These are phyloP conservation scores for Annona squamosa DNA, from an alignment of 164 flowering plant species.

Conservation along the genomic window DNA sequence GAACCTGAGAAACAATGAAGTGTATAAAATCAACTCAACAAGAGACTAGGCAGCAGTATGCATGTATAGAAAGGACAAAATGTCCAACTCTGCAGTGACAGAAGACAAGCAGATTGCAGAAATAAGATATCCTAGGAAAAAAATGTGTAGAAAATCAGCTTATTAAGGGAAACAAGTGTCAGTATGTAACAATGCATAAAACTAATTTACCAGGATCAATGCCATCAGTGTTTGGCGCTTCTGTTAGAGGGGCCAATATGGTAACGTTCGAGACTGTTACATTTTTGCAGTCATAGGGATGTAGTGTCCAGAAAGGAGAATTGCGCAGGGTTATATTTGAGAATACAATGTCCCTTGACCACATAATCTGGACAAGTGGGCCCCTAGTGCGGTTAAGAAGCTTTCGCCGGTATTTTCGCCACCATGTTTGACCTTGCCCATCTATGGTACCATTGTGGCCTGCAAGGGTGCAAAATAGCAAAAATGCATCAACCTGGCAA, in stretches of 20 bases:
- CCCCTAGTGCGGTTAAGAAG: conserved; percentile 93
- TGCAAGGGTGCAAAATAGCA: conserved; percentile 21
- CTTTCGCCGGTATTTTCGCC: conserved; percentile 78
- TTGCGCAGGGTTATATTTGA: conserved; percentile 59
- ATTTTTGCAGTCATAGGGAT: conserved; percentile 97
- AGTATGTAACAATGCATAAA: background rate
- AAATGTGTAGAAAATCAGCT: background rate
- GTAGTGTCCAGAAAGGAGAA: conserved; percentile 98
- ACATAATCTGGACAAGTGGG: conserved; percentile 92
- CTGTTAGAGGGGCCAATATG: conserved; percentile 73
- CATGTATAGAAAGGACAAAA: background rate
- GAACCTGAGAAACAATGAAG: background rate
- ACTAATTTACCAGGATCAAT: conserved; percentile 83
- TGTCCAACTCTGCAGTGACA: too few relatives aligned
- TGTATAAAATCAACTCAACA: background rate
- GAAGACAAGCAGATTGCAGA: too few relatives aligned
- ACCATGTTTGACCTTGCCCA: conserved; percentile 95
- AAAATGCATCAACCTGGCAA: background rate
- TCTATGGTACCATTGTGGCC: conserved; percentile 96
- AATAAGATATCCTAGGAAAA: background rate
- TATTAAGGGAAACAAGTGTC: background rate
- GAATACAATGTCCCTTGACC: conserved; percentile 81
- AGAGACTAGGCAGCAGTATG: background rate
- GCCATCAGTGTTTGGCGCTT: conserved; percentile 98
- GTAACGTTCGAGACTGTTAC: conserved; percentile 64